Conservation (phyloP, 768 basidiomycete genomes). For the Fomitopsis pulvina region DNA sequence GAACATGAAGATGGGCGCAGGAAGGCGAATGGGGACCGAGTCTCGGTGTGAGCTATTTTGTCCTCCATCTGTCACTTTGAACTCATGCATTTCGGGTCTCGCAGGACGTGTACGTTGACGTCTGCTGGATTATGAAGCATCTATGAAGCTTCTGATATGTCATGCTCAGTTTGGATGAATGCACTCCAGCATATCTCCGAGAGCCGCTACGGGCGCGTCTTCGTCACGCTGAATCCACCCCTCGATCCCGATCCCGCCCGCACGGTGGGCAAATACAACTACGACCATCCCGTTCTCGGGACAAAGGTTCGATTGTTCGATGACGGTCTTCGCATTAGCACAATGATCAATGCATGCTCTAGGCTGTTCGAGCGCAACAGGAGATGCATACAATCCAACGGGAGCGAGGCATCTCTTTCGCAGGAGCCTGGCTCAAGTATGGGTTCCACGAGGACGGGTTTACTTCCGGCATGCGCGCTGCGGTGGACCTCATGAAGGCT, state of each 20-base stretch:
- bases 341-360: neutral
- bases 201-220: constrained; percentile 48
- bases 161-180: constrained; percentile 62
- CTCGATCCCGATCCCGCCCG: constrained; percentile 42
- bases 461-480: constrained; percentile 34
- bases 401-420: constrained; percentile 50
- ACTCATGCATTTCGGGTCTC: neutral
- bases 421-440: constrained; percentile 67
- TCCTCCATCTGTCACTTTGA: neutral
- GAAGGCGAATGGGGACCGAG: constrained; percentile 47
- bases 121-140: constrained; percentile 26
- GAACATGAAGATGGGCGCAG: constrained; percentile 28
- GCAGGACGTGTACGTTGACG: neutral
- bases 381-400: constrained; percentile 55
- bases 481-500: constrained; percentile 15
- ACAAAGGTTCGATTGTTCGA: neutral
- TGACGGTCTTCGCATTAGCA: neutral
- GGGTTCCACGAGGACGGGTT: constrained; percentile 85
- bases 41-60: constrained; percentile 42
- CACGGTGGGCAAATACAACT: constrained; percentile 41
- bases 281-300: constrained; percentile 61
- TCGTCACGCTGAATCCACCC: constrained; percentile 71
- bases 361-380: constrained; percentile 51
- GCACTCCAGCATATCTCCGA: constrained; percentile 62
- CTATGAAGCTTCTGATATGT: constrained; percentile 18